Base-by-base conservation (phyloP, 1,139 yeast species). In the Candida freyschussii region DNA sequence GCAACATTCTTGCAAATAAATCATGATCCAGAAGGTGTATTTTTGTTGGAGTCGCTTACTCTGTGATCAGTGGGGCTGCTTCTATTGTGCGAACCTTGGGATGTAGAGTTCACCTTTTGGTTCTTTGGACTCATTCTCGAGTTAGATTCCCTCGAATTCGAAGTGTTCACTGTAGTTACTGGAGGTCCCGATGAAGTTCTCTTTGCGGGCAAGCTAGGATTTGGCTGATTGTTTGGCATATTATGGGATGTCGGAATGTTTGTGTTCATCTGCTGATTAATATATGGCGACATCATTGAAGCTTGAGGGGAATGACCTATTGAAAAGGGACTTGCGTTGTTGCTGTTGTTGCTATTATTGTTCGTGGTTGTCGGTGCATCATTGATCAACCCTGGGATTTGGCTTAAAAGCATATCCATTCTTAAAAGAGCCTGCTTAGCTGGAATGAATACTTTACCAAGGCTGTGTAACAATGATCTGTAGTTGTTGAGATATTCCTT, bases 371-470 rank as follows among this genome's bases (percentile, higher is more conserved):
- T 15, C 26, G 32, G 26, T 19, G 31, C 27, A 19, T 72, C 79
- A 28, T 63, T 67, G 26, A 78, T 55, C 21, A 81, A 56, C 0
- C 85, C 89, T 0, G 89, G 89, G 21, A 82, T 72, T 41, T 79
- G 84, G 22, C 65, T 62, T 33, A 80, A 57, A 7, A 82, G 68
- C 47, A 76, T 63, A 53, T 84, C 91, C 39, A 85, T 69, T 48
- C 78, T 72, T 34, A 64, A 62, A 33, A 85, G 60, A 0, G 95
- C 94, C 37, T 70, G 75, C 13, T 75, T 75, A 22, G 83, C 85
- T 43, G 82, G 86, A 27, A 73, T 82, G 52, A 84, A 85, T 12
- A 85, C 82, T 40, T 77, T 76, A 3, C 89, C 73, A 13, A 84
- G 73, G 17, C 79, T 77, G 48, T 81, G 75, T 32, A 89, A 58